A percentile compares a stretch with the other conserved stretches of the same genome.
phyloP scores from a whole-genome alignment of 257 asterid species.

The Penstemon eatonii region DNA sequence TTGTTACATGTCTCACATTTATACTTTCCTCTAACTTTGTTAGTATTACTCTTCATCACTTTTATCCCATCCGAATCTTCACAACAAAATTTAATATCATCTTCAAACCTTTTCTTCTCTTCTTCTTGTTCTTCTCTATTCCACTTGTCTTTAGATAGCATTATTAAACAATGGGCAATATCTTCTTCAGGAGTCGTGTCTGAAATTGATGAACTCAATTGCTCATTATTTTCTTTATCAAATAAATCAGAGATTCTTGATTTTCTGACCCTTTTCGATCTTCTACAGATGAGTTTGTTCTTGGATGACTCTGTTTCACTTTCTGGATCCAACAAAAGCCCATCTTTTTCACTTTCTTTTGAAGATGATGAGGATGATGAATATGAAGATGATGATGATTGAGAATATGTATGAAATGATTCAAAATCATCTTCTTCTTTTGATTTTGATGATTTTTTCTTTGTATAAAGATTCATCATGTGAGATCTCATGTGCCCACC shows the following conservation, averaged over 20 bases:
- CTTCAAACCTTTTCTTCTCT: neutral
- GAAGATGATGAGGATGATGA: conserved; percentile 32
- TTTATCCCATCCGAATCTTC: conserved; percentile 37
- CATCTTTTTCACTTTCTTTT: conserved; percentile 25
- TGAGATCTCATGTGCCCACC: conserved; percentile 99
- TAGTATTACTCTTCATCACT: conserved; percentile 25
- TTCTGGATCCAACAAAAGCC: conserved; percentile 21
- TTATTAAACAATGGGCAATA: conserved; percentile 75
- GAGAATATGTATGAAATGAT: conserved; percentile 10
- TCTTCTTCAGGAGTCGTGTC: conserved; percentile 70
- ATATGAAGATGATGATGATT: conserved; percentile 2
- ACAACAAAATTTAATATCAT: conserved; percentile 1
- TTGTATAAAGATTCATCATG: conserved; percentile 37
- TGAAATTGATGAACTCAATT: conserved; percentile 61
- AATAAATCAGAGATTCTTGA: conserved; percentile 26
- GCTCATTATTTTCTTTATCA: conserved; percentile 1
- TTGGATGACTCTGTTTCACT: conserved; percentile 62
- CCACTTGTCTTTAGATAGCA: conserved; percentile 87
- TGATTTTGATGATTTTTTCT: conserved; percentile 18
- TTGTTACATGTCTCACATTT: conserved; percentile 77
- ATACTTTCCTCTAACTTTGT: conserved; percentile 52
- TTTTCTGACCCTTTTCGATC: conserved; percentile 52
- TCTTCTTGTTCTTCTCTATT: neutral
- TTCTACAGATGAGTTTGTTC: conserved; percentile 36
- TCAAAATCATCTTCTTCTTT: conserved; percentile 28